A percentile compares a stretch with the other conserved stretches of the same genome.
These are phyloP conservation scores for Lactarius vividus DNA, from an alignment of 768 basidiomycete species.

Conservation along the genomic window DNA sequence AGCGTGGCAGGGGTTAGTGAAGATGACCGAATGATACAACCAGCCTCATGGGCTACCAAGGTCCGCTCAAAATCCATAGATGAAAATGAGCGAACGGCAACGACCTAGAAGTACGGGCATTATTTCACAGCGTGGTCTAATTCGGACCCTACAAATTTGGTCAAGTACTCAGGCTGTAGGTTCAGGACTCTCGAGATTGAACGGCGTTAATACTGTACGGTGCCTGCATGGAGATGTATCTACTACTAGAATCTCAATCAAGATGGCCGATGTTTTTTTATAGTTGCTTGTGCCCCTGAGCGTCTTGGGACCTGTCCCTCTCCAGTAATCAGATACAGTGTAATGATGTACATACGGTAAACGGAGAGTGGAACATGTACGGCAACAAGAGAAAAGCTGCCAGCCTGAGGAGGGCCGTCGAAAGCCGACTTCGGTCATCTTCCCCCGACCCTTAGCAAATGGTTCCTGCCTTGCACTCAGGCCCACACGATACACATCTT, in stretches of 20 bases:
- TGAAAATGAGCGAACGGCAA: neutral
- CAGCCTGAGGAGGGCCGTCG: neutral
- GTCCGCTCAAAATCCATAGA: neutral
- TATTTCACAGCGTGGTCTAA: neutral
- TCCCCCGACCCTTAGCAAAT: neutral
- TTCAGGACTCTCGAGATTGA: neutral
- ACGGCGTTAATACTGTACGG: neutral
- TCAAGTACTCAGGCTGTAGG: neutral
- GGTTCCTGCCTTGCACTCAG: too few relatives aligned
- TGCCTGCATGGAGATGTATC: neutral
- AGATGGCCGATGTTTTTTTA: neutral
- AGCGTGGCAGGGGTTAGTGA: neutral
- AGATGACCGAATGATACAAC: neutral
- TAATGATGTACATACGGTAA: neutral
- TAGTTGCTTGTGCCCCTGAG: neutral
- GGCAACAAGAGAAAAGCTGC: neutral
- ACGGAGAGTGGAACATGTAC: neutral
- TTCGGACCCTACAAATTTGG: neutral
- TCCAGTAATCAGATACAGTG: neutral
- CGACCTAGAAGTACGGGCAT: neutral
- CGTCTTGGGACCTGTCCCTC: neutral
- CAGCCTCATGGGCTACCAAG: neutral
- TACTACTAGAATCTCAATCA: neutral
- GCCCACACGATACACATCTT: neutral
- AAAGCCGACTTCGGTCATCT: neutral